A percentile compares a stretch with the other conserved stretches of the same genome.
Conservation (phyloP, 805 yeast genomes). For the Candida anglica region DNA sequence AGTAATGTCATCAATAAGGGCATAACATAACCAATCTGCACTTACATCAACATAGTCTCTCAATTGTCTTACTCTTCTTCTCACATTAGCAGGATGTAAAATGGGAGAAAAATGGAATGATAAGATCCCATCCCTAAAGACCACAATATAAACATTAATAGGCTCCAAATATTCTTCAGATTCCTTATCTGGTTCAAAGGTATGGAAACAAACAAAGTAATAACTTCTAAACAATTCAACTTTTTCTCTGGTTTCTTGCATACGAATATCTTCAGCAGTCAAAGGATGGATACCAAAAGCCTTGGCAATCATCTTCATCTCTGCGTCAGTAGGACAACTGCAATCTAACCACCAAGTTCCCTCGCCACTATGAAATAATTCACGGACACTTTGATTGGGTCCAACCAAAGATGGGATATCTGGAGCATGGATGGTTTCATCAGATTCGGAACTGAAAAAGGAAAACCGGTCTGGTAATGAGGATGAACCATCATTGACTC, state of each 20-base stretch:
- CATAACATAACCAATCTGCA: conserved; percentile 82
- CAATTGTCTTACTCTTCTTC: conserved; percentile 77
- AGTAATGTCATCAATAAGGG: conserved; percentile 77
- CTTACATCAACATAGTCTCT: conserved; percentile 74
- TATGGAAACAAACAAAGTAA: conserved; percentile 95
- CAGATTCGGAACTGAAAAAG: conserved; percentile 75
- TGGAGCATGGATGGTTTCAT: conserved; percentile 86
- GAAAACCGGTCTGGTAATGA: conserved; percentile 71
- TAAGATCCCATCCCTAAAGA: conserved; percentile 55
- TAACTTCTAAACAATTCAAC: conserved; percentile 87
- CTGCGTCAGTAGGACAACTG: conserved; percentile 88
- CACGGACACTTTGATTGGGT: conserved; percentile 61
- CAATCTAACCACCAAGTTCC: conserved; percentile 98
- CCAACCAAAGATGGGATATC: conserved; percentile 74
- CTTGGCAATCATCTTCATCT: conserved; percentile 87
- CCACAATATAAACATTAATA: conserved; percentile 66
- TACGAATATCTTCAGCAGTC: conserved; percentile 94
- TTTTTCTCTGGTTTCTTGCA: conserved; percentile 96
- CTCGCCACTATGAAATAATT: conserved; percentile 66
- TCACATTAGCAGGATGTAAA: conserved; percentile 61
- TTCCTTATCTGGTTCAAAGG: conserved; percentile 82
- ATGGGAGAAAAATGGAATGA: conserved; percentile 60
- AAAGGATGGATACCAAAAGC: conserved; percentile 97
- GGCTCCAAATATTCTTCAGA: conserved; percentile 83
- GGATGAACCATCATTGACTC: conserved; percentile 22